Evolutionary conservation across 805 yeast genomes (phyloP).

Genomic region (Cyberlindnera lachancei): DNA sequence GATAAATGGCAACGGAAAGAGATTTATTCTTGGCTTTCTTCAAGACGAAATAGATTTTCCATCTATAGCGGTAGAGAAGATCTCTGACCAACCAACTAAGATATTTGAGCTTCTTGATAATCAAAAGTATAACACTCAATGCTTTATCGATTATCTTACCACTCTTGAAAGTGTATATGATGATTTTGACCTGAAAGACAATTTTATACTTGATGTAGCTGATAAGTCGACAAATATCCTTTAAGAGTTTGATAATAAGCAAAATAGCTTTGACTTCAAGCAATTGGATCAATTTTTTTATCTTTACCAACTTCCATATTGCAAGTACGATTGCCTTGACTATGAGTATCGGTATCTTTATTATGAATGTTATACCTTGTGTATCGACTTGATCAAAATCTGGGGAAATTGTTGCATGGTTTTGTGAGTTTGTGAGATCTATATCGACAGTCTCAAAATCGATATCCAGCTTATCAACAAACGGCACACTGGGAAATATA

Average conservation of each 20-base stretch:
- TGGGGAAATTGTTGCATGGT: background rate
- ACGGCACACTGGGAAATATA: conserved; percentile 5
- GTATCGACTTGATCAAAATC: conserved; percentile 1
- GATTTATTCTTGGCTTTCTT: conserved; percentile 9
- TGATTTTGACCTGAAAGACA: conserved; percentile 5
- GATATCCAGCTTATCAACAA: background rate
- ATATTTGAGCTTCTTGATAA: conserved; percentile 12
- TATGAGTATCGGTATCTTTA: conserved; percentile 12
- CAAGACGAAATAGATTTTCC: conserved; percentile 15
- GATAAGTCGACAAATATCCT: conserved; percentile 9
- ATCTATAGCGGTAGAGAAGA: conserved; percentile 15
- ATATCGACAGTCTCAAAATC: background rate
- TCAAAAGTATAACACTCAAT: conserved; percentile 7
- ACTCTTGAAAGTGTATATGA: conserved; percentile 10
- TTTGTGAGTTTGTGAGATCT: background rate
- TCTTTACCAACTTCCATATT: conserved; percentile 14
- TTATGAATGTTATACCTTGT: conserved; percentile 6
- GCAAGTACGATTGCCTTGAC: conserved; percentile 10
- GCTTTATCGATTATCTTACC: conserved; percentile 10
- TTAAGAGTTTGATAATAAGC: conserved; percentile 7
- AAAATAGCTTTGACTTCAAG: conserved; percentile 11
- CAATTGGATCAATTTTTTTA: conserved; percentile 14
- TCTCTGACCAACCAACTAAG: conserved; percentile 18
- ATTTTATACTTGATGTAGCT: conserved; percentile 9
- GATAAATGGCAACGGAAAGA: conserved; percentile 3